phyloP scores from a whole-genome alignment of 257 asterid species.

The Parsonsia alboflavescens region DNA sequence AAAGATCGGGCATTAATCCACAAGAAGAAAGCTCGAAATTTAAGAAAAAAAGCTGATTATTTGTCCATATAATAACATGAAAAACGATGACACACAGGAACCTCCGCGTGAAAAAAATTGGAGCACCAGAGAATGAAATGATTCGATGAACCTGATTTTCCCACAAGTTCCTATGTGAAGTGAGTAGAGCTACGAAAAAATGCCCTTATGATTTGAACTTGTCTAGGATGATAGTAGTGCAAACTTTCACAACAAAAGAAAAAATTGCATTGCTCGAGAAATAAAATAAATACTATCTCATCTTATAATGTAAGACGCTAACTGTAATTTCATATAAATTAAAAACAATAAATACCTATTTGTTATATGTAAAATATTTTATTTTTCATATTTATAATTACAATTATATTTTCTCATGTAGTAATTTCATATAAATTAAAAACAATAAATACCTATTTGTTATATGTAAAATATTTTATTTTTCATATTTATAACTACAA shows the following conservation, averaged over 20 bases:
- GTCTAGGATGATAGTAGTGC: not conserved
- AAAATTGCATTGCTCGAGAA: constrained; percentile 11
- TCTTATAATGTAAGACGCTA: no score
- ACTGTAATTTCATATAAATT: no score
- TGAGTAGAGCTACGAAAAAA: not conserved
- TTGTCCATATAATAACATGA: not conserved
- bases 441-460: no score
- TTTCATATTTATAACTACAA: no score
- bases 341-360: no score
- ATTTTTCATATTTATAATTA: no score
- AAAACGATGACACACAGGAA: not conserved
- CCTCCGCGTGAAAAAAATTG: not conserved
- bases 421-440: no score
- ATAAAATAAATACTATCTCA: not conserved
- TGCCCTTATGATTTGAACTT: not conserved
- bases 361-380: no score
- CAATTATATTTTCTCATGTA: no score
- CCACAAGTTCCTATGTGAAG: not conserved
- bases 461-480: no score
- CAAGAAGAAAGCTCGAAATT: not conserved
- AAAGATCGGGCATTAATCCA: not conserved
- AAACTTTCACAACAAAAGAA: constrained; percentile 6
- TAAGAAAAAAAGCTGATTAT: not conserved
- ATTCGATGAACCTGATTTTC: not conserved
- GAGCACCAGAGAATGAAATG: not conserved